These are phyloP conservation scores for Wickerhamomyces chaumierensis DNA, from an alignment of 805 yeast genomes.

Conservation along the genomic window DNA sequence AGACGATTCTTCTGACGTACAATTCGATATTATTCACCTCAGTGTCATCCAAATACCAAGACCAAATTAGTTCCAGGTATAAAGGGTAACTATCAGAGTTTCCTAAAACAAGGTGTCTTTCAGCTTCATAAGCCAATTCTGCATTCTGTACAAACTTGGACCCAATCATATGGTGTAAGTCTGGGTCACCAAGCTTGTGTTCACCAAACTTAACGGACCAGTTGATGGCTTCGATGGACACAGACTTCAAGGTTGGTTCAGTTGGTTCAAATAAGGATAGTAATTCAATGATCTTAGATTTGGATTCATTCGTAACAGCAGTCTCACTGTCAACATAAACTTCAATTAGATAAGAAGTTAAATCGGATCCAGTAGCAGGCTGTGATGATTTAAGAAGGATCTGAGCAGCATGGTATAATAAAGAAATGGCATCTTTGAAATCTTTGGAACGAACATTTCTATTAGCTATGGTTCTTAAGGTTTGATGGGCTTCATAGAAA, in stretches of 20 bases:
- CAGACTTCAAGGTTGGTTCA: slow-evolving; percentile 55
- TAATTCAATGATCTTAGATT: slow-evolving; percentile 36
- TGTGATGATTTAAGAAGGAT: slow-evolving; percentile 59
- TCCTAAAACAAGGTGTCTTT: slow-evolving; percentile 60
- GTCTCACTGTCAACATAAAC: slow-evolving; percentile 45
- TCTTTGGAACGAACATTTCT: slow-evolving; percentile 64
- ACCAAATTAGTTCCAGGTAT: slow-evolving; percentile 31
- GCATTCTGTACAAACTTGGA: slow-evolving; percentile 39
- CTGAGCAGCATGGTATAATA: slow-evolving; percentile 61
- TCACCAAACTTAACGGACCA: slow-evolving; percentile 51
- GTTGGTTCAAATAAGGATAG: slow-evolving; percentile 30
- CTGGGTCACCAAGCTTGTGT: slow-evolving; percentile 59
- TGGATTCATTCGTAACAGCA: slow-evolving; percentile 30
- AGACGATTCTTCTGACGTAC: slow-evolving; percentile 45
- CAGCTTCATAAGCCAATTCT: slow-evolving; percentile 53
- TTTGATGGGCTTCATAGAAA: slow-evolving; percentile 93
- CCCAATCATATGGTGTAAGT: slow-evolving; percentile 67
- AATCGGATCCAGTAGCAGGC: slow-evolving; percentile 74
- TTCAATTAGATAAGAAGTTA: slow-evolving; percentile 61
- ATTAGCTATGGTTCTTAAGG: slow-evolving; percentile 79
- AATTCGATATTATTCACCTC: slow-evolving; percentile 19
- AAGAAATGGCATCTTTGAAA: slow-evolving; percentile 59
- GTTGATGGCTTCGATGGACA: slow-evolving; percentile 51
- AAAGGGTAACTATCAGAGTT: slow-evolving; percentile 33
- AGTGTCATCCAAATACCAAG: slow-evolving; percentile 29